Evolutionary conservation across 1,284 basidiomycete species (phyloP).

Genomic region (Tremellales sp.): DNA sequence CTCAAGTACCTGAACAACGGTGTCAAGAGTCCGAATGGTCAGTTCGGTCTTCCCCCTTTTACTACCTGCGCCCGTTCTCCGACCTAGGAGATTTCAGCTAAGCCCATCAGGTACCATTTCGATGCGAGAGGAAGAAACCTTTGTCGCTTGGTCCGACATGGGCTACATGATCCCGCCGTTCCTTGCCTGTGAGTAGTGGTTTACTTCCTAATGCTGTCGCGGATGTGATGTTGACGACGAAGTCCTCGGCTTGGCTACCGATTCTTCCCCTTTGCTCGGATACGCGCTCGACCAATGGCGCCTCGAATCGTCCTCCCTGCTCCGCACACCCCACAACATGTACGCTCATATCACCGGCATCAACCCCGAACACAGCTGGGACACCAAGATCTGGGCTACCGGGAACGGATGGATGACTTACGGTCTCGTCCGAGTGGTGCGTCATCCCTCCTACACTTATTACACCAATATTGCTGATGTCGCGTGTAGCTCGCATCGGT

Average conservation of each 20-base stretch:
- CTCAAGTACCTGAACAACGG: slow-evolving; percentile 19
- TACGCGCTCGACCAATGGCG: slow-evolving; percentile 55
- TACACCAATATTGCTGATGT: background rate
- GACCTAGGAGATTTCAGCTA: background rate
- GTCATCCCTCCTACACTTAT: background rate
- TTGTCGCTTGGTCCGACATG: slow-evolving; percentile 55
- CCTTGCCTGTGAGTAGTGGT: slow-evolving; percentile 52
- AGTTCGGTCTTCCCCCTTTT: too few relatives aligned
- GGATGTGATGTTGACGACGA: slow-evolving; percentile 1
- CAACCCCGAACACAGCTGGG: slow-evolving; percentile 50
- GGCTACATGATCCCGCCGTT: slow-evolving; percentile 63
- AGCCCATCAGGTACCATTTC: slow-evolving; percentile 19
- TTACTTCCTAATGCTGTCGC: background rate
- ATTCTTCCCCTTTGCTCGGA: slow-evolving; percentile 51
- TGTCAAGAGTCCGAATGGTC: slow-evolving; percentile 11
- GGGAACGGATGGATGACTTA: slow-evolving; percentile 41
- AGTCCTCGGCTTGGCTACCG: slow-evolving; percentile 52
- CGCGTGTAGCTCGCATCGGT: slow-evolving; percentile 15
- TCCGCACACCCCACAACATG: slow-evolving; percentile 40
- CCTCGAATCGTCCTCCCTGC: slow-evolving; percentile 49
- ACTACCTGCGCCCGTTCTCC: too few relatives aligned
- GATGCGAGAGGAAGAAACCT: slow-evolving; percentile 24
- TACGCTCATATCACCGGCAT: slow-evolving; percentile 54
- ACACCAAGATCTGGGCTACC: slow-evolving; percentile 53
- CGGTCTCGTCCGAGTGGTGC: slow-evolving; percentile 19